Evolutionary conservation across 2,329 filamentous ascomycete species (phyloP).

Genomic region (Stachybotrys echinatus): DNA sequence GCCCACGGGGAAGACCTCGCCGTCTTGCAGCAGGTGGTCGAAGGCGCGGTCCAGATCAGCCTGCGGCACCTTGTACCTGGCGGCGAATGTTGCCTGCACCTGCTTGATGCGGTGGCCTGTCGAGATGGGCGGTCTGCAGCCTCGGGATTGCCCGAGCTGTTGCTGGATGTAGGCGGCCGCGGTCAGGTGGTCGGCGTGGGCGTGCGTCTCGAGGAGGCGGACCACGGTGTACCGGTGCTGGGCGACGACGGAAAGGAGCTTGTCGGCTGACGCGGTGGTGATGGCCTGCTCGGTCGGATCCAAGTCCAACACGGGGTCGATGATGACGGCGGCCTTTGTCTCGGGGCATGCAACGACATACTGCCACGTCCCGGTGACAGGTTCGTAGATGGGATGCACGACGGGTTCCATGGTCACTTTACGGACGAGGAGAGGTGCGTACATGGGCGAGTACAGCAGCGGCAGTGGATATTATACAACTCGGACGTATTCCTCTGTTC

Average conservation of each 20-base stretch:
- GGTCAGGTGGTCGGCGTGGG: slow-evolving; percentile 55
- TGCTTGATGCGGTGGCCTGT: slow-evolving; percentile 46
- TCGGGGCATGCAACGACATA: slow-evolving; percentile 50
- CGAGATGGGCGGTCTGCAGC: slow-evolving; percentile 33
- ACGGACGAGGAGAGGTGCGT: too few relatives aligned
- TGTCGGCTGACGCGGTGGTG: slow-evolving; percentile 45
- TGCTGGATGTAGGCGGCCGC: slow-evolving; percentile 51
- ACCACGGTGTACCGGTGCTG: slow-evolving; percentile 40
- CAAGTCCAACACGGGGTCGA: slow-evolving; percentile 57
- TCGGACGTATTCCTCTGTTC: too few relatives aligned
- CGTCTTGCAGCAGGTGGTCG: slow-evolving; percentile 46
- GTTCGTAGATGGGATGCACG: slow-evolving; percentile 33
- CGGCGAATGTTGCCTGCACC: slow-evolving; percentile 43
- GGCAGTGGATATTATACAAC: too few relatives aligned
- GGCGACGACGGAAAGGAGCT: slow-evolving; percentile 35
- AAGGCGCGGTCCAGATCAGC: slow-evolving; percentile 41
- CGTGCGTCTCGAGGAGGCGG: slow-evolving; percentile 55
- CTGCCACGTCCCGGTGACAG: slow-evolving; percentile 47
- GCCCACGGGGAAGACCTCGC: slow-evolving; percentile 46
- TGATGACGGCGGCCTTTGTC: slow-evolving; percentile 44
- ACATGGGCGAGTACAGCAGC: too few relatives aligned
- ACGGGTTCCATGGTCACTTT: slow-evolving; percentile 18
- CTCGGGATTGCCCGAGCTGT: slow-evolving; percentile 27
- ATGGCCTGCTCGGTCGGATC: slow-evolving; percentile 34
- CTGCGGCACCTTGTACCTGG: slow-evolving; percentile 37